Evolutionary conservation across 2,329 filamentous ascomycete species (phyloP).

Genomic region (Aureobasidium pullulans): DNA sequence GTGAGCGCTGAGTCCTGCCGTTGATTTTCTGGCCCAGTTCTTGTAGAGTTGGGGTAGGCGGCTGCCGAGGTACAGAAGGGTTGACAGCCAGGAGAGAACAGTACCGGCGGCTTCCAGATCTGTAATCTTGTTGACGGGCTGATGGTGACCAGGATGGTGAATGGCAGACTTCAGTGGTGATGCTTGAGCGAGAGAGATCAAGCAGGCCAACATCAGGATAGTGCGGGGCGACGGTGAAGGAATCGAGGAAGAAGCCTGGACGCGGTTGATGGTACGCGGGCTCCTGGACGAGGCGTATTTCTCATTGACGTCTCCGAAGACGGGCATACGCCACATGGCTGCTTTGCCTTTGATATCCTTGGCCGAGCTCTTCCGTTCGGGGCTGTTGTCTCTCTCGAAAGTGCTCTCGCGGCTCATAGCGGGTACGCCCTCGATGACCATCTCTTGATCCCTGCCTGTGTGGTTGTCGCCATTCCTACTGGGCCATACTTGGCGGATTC

Average conservation of each 20-base stretch:
- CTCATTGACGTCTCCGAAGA: constrained; percentile 19
- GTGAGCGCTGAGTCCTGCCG: constrained; percentile 54
- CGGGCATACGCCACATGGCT: constrained; percentile 16
- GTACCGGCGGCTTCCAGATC: constrained; percentile 40
- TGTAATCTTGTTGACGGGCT: constrained; percentile 16
- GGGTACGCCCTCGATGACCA: constrained; percentile 27
- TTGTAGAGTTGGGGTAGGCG: constrained; percentile 59
- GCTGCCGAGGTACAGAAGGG: constrained; percentile 51
- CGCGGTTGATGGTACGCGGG: constrained; percentile 22
- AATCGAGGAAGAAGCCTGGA: constrained; percentile 31
- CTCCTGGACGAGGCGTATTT: not conserved
- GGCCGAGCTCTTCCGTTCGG: constrained; percentile 11
- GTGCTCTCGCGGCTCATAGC: constrained; percentile 13
- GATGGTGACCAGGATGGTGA: constrained; percentile 19
- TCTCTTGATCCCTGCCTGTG: constrained; percentile 17
- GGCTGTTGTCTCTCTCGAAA: not conserved
- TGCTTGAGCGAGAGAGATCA: constrained; percentile 37
- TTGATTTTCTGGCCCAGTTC: constrained; percentile 56
- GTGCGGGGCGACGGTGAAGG: constrained; percentile 41
- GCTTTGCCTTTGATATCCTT: constrained; percentile 16
- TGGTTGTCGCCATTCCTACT: constrained; percentile 16
- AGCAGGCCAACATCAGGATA: constrained; percentile 38
- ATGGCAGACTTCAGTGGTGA: constrained; percentile 22
- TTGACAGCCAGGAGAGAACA: constrained; percentile 50
- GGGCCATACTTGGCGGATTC: constrained; percentile 32